Evolutionary conservation across 1,284 basidiomycete species (phyloP).

Genomic region (Malassezia japonica): DNA sequence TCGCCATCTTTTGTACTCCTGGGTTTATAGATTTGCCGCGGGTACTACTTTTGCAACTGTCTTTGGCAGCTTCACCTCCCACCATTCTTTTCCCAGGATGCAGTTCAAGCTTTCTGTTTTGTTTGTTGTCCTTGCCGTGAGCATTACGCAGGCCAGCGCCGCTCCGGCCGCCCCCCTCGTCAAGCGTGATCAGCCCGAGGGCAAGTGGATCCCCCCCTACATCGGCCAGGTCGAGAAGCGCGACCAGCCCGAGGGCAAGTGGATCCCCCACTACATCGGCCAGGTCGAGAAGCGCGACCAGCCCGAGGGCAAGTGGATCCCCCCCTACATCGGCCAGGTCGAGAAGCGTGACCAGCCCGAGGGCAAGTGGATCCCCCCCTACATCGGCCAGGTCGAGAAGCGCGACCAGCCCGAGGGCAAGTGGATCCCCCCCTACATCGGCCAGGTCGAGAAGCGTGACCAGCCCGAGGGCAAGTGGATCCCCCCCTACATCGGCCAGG

Average conservation of each 20-base stretch:
- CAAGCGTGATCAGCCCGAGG: not conserved
- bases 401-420: not conserved
- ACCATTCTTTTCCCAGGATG: not conserved
- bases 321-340: not conserved
- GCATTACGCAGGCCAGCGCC: not conserved
- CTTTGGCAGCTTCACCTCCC: no score
- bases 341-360: not conserved
- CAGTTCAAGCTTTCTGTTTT: not conserved
- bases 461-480: not conserved
- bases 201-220: not conserved
- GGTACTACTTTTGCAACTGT: no score
- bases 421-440: not conserved
- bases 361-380: not conserved
- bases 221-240: not conserved
- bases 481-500: not conserved
- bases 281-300: not conserved
- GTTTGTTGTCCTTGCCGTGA: not conserved
- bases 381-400: not conserved
- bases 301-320: not conserved
- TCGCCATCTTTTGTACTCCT: no score
- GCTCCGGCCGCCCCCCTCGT: not conserved
- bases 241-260: not conserved
- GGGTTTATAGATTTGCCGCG: no score
- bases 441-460: not conserved
- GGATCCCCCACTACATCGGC: not conserved